A percentile compares a stretch with the other conserved stretches of the same genome.
Conservation (phyloP, 495 filamentous ascomycete species). For the Talaromyces adpressus region DNA sequence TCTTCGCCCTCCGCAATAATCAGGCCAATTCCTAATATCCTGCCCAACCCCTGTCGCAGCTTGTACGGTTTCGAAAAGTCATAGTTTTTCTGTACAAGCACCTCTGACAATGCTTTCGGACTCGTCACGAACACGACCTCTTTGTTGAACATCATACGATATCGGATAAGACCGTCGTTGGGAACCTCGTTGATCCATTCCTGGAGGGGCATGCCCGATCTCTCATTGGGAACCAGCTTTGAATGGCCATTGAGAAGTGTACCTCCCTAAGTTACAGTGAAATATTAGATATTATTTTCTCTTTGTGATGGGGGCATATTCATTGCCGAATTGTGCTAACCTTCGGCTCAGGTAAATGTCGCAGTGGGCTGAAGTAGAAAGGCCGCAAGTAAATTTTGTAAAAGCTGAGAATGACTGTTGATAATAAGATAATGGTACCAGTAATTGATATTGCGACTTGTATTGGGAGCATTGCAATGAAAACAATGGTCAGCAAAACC, state of each 20-base stretch:
- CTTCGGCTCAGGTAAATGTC: neutral
- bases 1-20: conserved; percentile 19
- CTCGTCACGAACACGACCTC: conserved; percentile 18
- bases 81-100: conserved; percentile 16
- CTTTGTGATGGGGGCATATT: neutral
- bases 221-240: neutral
- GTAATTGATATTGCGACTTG: neutral
- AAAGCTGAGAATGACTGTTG: neutral
- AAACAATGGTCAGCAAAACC: neutral
- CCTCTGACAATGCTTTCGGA: conserved; percentile 15
- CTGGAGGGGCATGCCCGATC: conserved; percentile 14
- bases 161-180: conserved; percentile 24
- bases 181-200: conserved; percentile 18
- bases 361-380: neutral
- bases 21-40: conserved; percentile 17
- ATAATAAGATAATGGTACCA: neutral
- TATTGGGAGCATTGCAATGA: neutral
- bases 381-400: neutral
- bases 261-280: neutral
- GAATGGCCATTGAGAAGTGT: neutral
- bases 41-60: conserved; percentile 12
- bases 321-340: neutral
- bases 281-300: neutral
- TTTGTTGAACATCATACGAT: conserved; percentile 16
- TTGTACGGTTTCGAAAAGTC: conserved; percentile 19